Conservation (phyloP, 208 protist genomes). For the Acanthamoeba healyi region DNA sequence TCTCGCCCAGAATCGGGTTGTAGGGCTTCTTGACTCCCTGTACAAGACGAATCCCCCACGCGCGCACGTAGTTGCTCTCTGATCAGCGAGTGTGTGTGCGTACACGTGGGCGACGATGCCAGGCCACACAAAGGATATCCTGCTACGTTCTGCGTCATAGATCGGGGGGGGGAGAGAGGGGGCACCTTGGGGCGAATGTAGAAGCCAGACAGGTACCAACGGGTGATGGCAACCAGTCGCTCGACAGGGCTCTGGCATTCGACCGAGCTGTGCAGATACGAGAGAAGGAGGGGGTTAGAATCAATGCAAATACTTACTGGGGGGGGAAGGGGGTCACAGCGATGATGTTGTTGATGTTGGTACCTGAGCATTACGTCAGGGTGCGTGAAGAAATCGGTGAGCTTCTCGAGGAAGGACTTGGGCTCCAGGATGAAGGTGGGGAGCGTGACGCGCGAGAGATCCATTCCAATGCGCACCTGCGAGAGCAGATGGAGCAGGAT, state of each 20-base stretch:
- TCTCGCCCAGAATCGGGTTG: slow-evolving; percentile 94
- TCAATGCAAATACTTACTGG: neutral
- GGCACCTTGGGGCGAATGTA: slow-evolving; percentile 87
- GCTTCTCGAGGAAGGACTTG: slow-evolving; percentile 92
- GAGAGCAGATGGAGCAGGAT: slow-evolving; percentile 68
- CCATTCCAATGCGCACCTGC: slow-evolving; percentile 69
- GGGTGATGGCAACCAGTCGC: slow-evolving; percentile 84
- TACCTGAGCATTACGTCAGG: slow-evolving; percentile 79
- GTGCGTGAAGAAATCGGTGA: slow-evolving; percentile 84
- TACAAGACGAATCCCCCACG: neutral
- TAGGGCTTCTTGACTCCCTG: slow-evolving; percentile 94
- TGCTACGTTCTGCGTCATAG: too few species aligned
- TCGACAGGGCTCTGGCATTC: slow-evolving; percentile 83
- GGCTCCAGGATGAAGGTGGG: slow-evolving; percentile 95
- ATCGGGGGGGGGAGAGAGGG: too few species aligned
- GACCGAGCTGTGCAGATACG: slow-evolving; percentile 67
- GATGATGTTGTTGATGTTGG: neutral
- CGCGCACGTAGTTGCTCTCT: too few species aligned
- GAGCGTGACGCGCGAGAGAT: slow-evolving; percentile 85
- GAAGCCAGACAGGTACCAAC: slow-evolving; percentile 93
- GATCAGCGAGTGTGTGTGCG: too few species aligned
- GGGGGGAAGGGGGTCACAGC: slow-evolving; percentile 17
- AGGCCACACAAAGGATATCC: too few species aligned
- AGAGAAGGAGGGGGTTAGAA: neutral
- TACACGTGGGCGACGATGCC: too few species aligned